Conservation (phyloP, 169 alveolate genomes). For the Nephromyces sp. region DNA sequence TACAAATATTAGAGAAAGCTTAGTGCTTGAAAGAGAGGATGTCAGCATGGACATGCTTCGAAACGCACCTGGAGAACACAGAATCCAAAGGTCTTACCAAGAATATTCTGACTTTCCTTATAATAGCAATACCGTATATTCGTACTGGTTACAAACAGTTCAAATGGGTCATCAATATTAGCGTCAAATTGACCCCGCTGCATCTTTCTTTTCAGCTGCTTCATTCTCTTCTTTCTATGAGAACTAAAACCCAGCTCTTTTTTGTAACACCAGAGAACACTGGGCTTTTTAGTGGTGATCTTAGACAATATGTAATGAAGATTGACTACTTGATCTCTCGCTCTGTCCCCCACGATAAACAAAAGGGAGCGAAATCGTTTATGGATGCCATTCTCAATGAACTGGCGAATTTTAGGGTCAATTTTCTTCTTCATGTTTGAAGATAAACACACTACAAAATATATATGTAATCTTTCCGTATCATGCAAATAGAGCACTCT, state of each 20-base stretch:
- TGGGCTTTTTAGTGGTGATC: slow-evolving; percentile 59
- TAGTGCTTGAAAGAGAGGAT: too few species aligned
- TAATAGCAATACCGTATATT: slow-evolving; percentile 92
- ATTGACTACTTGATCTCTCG: slow-evolving; percentile 86
- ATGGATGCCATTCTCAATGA: slow-evolving; percentile 81
- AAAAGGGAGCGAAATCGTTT: slow-evolving; percentile 82
- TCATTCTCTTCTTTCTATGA: slow-evolving; percentile 87
- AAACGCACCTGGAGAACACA: slow-evolving; percentile 80
- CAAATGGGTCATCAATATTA: slow-evolving; percentile 91
- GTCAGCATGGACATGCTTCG: too few species aligned
- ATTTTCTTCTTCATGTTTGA: slow-evolving; percentile 89
- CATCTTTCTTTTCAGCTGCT: slow-evolving; percentile 81
- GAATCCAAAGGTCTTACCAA: slow-evolving; percentile 93
- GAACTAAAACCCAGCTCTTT: slow-evolving; percentile 92
- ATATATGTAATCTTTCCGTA: too few species aligned
- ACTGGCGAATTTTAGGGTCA: slow-evolving; percentile 78
- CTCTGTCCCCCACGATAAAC: slow-evolving; percentile 91
- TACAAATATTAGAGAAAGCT: too few species aligned
- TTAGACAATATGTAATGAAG: slow-evolving; percentile 57
- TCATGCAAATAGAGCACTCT: too few species aligned
- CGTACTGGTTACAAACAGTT: slow-evolving; percentile 83
- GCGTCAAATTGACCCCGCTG: slow-evolving; percentile 83
- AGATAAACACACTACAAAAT: too few species aligned
- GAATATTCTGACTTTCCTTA: slow-evolving; percentile 86
- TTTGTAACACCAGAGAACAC: slow-evolving; percentile 96